A percentile compares a stretch with the other conserved stretches of the same genome.
Evolutionary conservation across 1,284 basidiomycete genomes (phyloP).

Genomic region (Phellinidium pouzarii): DNA sequence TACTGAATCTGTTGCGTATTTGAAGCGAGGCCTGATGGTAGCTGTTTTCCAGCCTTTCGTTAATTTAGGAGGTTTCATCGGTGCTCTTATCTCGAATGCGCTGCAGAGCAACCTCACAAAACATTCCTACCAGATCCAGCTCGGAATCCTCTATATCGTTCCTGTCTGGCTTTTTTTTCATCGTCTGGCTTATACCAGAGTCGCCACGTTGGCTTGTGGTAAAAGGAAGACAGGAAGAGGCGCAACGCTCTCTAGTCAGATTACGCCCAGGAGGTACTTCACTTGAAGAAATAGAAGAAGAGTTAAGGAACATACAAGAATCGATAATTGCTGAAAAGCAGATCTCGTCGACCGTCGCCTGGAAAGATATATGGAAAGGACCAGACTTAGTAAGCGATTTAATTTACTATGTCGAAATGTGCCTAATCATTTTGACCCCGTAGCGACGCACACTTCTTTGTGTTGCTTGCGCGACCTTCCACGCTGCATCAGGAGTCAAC

Average conservation of each 20-base stretch:
- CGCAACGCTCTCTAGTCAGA: conserved; percentile 10
- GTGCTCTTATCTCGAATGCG: conserved; percentile 20
- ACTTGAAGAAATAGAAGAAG: conserved; percentile 16
- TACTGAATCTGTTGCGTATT: background rate
- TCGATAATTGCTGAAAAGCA: conserved; percentile 13
- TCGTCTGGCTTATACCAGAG: conserved; percentile 19
- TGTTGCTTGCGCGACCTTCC: conserved; percentile 19
- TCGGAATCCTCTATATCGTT: conserved; percentile 19
- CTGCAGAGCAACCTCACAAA: conserved; percentile 19
- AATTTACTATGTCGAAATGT: background rate
- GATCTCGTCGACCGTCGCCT: conserved; percentile 1
- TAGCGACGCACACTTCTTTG: conserved; percentile 20
- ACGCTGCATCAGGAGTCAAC: conserved; percentile 18
- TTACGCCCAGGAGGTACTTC: conserved; percentile 15
- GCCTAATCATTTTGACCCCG: background rate
- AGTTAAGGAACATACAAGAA: conserved; percentile 17
- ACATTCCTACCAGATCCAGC: conserved; percentile 19
- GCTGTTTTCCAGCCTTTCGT: conserved; percentile 21
- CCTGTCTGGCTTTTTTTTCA: conserved; percentile 19
- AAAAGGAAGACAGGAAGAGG: conserved; percentile 15
- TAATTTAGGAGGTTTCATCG: conserved; percentile 18
- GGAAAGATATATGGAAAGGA: conserved; percentile 20
- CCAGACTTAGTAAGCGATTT: conserved; percentile 16
- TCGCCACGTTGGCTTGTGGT: conserved; percentile 20
- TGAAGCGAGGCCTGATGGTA: conserved; percentile 15